These are phyloP conservation scores for Pichia phayaonensis DNA, from an alignment of 805 yeast species.

Conservation along the genomic window DNA sequence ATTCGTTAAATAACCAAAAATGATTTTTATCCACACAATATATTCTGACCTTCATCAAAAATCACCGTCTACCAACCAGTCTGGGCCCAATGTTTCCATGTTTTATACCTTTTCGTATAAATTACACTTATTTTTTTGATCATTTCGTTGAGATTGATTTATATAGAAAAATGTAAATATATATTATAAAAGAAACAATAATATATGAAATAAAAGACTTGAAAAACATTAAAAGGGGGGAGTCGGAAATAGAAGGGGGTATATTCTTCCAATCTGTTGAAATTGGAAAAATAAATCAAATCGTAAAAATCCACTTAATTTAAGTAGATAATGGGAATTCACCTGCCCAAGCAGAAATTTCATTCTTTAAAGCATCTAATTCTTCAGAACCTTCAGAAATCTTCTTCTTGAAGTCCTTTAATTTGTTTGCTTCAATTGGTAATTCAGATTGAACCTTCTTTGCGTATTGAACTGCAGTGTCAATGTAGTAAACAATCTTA, in stretches of 20 bases:
- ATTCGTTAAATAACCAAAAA: not conserved
- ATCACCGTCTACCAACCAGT: too few species aligned
- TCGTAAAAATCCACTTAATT: conserved; percentile 5
- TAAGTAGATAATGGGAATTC: conserved; percentile 64
- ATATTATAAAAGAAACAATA: not conserved
- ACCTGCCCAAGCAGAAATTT: conserved; percentile 88
- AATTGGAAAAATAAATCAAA: not conserved
- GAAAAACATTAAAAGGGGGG: not conserved
- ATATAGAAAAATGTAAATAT: conserved; percentile 2
- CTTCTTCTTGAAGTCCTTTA: conserved; percentile 90
- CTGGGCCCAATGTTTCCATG: too few species aligned
- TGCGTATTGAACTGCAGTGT: conserved; percentile 70
- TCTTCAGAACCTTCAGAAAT: conserved; percentile 66
- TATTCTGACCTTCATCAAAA: too few species aligned
- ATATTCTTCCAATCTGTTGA: not conserved
- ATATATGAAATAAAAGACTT: not conserved
- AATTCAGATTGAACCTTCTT: conserved; percentile 65
- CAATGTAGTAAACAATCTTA: conserved; percentile 73
- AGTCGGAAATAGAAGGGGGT: not conserved
- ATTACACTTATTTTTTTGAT: not conserved
- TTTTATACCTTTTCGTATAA: too few species aligned
- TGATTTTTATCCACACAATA: too few species aligned
- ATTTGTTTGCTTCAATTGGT: conserved; percentile 89
- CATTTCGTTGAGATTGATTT: conserved; percentile 12
- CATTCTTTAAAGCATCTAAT: conserved; percentile 59